A percentile compares a stretch with the other conserved stretches of the same genome.
These are phyloP conservation scores for Venturia carpophila DNA, from an alignment of 2,329 filamentous ascomycete species.

Conservation along the genomic window DNA sequence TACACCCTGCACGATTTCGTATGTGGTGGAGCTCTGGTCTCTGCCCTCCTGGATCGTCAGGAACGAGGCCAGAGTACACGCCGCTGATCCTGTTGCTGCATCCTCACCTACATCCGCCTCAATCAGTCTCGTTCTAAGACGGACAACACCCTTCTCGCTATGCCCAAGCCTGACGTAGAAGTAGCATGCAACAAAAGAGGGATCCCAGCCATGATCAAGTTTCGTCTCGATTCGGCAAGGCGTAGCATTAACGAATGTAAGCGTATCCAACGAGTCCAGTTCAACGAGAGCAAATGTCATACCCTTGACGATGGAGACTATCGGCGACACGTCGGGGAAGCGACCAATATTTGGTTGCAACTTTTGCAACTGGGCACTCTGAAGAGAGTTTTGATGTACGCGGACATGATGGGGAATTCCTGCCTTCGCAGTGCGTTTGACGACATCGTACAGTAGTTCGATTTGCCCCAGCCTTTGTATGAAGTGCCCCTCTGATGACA, in stretches of 20 bases:
- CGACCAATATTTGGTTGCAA: constrained; percentile 31
- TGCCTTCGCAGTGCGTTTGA: constrained; percentile 47
- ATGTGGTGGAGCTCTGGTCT: constrained; percentile 30
- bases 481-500: constrained; percentile 32
- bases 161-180: constrained; percentile 47
- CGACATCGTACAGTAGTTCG: constrained; percentile 33
- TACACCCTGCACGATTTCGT: constrained; percentile 41
- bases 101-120: constrained; percentile 33
- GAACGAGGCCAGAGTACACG: constrained; percentile 39
- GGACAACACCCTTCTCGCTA: constrained; percentile 24
- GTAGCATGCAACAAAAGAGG: constrained; percentile 48
- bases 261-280: constrained; percentile 51
- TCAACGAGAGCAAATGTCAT: constrained; percentile 65
- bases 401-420: constrained; percentile 54
- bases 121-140: constrained; percentile 55
- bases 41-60: constrained; percentile 36
- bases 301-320: constrained; percentile 55
- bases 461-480: constrained; percentile 42
- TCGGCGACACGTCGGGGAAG: constrained; percentile 24
- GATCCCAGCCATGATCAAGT: constrained; percentile 44
- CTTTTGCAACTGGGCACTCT: constrained; percentile 27
- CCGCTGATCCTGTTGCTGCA: constrained; percentile 45
- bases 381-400: constrained; percentile 42
- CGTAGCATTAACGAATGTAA: constrained; percentile 39
- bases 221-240: constrained; percentile 24